Evolutionary conservation across 2,329 filamentous ascomycete genomes (phyloP).

Genomic region (Aspergillus sp.): DNA sequence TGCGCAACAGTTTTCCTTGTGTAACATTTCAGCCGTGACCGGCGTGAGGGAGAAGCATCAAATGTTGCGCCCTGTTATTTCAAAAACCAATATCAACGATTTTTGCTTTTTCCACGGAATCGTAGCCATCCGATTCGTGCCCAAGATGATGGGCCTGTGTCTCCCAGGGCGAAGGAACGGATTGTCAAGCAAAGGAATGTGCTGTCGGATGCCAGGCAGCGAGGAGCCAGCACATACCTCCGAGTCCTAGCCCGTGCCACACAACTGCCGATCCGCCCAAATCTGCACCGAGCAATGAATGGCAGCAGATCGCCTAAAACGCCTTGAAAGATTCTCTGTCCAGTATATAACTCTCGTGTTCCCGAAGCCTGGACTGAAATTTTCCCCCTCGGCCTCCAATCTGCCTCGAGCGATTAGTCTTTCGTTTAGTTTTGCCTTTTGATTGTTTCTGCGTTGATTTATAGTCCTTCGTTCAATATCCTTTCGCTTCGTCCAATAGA

Average conservation of each 20-base stretch:
- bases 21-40: slow-evolving; percentile 4
- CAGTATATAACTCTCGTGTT: slow-evolving; percentile 14
- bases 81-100: not conserved
- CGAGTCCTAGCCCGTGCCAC: slow-evolving; percentile 15
- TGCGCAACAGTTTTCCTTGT: slow-evolving; percentile 8
- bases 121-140: not conserved
- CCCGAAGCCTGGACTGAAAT: not conserved
- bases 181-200: slow-evolving; percentile 17
- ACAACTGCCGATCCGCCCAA: slow-evolving; percentile 16
- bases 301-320: not conserved
- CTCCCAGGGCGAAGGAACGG: slow-evolving; percentile 8
- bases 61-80: not conserved
- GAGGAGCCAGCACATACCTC: slow-evolving; percentile 13
- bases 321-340: not conserved
- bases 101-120: not conserved
- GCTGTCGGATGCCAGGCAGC: slow-evolving; percentile 14
- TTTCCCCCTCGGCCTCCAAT: slow-evolving; percentile 9
- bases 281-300: slow-evolving; percentile 22
- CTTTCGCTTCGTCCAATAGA: slow-evolving; percentile 4
- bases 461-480: slow-evolving; percentile 15
- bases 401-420: slow-evolving; percentile 20
- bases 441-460: slow-evolving; percentile 12
- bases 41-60: not conserved
- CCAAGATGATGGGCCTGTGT: slow-evolving; percentile 1
- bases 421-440: slow-evolving; percentile 17